Evolutionary conservation across 257 asterid genomes (phyloP).

Genomic region (Datura wrightii): DNA sequence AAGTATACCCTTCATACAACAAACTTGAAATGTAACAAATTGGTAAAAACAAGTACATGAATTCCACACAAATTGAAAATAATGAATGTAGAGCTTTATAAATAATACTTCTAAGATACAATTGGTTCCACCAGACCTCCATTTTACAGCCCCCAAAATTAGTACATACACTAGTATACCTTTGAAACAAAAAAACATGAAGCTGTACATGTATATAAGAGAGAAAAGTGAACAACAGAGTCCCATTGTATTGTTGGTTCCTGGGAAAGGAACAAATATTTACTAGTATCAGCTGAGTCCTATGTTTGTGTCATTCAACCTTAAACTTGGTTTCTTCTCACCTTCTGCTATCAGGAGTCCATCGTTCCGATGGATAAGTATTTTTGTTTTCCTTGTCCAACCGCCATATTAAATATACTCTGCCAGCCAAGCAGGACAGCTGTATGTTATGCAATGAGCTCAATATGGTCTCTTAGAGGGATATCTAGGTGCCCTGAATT

Average conservation of each 20-base stretch:
- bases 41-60: neutral
- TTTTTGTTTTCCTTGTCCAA: neutral
- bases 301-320: constrained; percentile 19
- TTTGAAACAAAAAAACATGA: constrained; percentile 22
- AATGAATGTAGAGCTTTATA: neutral
- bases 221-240: constrained; percentile 14
- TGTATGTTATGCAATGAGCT: neutral
- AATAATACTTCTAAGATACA: neutral
- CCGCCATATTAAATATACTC: neutral
- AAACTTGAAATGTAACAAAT: constrained; percentile 2
- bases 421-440: neutral
- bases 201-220: constrained; percentile 40
- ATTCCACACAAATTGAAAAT: neutral
- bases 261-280: neutral
- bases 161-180: neutral
- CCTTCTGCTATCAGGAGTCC: neutral
- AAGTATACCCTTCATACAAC: neutral
- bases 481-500: neutral
- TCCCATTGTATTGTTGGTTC: neutral
- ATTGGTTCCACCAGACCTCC: neutral
- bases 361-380: neutral
- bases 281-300: constrained; percentile 11
- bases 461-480: neutral
- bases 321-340: neutral
- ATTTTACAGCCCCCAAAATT: neutral